Percentiles rank a stretch among this genome's conserved stretches.
Conservation (phyloP, 1,284 basidiomycete species). For the Boletus smithii region DNA sequence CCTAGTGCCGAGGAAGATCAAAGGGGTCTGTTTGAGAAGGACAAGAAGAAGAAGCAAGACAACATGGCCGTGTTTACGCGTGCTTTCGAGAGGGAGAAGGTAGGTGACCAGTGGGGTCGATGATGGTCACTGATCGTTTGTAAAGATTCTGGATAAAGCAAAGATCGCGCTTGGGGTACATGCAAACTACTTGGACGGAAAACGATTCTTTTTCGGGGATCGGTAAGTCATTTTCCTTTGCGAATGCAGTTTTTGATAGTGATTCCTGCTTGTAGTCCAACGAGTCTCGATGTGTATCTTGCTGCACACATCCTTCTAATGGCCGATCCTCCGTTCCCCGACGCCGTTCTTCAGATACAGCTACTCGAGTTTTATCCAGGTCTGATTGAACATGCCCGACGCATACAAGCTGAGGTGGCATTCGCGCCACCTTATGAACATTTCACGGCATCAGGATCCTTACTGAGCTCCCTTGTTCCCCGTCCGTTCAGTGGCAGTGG, state of each 20-base stretch:
- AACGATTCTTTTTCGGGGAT: constrained; percentile 52
- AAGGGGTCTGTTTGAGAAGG: constrained; percentile 34
- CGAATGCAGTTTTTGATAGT: neutral
- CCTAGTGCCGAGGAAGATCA: constrained; percentile 44
- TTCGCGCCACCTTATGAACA: constrained; percentile 15
- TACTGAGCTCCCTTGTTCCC: constrained; percentile 24
- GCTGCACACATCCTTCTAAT: constrained; percentile 67
- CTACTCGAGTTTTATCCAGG: constrained; percentile 53
- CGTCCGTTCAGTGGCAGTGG: constrained; percentile 5
- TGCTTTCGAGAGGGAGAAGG: constrained; percentile 66
- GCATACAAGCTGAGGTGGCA: constrained; percentile 41
- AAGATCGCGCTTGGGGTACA: constrained; percentile 56
- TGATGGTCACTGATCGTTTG: constrained; percentile 8
- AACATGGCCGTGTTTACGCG: constrained; percentile 43
- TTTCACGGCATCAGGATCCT: constrained; percentile 15
- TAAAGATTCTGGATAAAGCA: constrained; percentile 59
- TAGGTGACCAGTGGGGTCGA: constrained; percentile 19
- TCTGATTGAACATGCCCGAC: constrained; percentile 53
- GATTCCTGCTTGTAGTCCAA: constrained; percentile 40
- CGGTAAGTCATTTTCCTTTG: constrained; percentile 29
- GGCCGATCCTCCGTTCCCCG: constrained; percentile 55
- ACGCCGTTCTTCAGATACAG: constrained; percentile 53
- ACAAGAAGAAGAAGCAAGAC: constrained; percentile 38
- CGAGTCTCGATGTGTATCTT: constrained; percentile 59
- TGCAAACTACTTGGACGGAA: constrained; percentile 48